Conservation (phyloP, 805 yeast genomes). For the Saccharomycopsis sp. region DNA sequence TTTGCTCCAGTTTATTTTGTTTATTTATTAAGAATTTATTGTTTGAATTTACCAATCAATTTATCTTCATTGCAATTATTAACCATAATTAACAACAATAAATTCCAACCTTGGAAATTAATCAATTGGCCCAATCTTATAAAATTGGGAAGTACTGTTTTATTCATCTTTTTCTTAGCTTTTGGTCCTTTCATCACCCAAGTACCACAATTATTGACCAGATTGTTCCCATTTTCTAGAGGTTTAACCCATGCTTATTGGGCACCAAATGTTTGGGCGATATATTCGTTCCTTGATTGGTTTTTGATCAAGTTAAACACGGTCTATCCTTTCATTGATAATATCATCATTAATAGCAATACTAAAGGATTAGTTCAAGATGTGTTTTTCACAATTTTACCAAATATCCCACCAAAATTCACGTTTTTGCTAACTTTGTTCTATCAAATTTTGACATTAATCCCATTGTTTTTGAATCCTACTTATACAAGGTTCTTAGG, state of each 20-base stretch:
- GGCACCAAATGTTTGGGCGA: conserved; percentile 98
- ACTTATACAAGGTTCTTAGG: conserved; percentile 73
- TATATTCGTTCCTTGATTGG: conserved; percentile 78
- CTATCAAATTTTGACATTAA: conserved; percentile 67
- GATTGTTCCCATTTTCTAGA: conserved; percentile 88
- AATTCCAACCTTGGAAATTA: conserved; percentile 18
- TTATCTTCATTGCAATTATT: background rate
- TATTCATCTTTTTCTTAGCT: conserved; percentile 52
- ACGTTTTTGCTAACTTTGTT: conserved; percentile 78
- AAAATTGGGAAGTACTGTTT: conserved; percentile 54
- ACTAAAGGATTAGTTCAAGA: conserved; percentile 84
- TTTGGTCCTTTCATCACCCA: conserved; percentile 71
- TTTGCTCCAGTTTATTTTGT: conserved; percentile 91
- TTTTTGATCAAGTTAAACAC: conserved; percentile 33
- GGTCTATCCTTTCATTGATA: conserved; percentile 35
- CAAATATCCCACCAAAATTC: conserved; percentile 64
- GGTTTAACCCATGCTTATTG: conserved; percentile 97
- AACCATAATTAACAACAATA: conserved; percentile 23
- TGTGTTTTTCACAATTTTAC: conserved; percentile 69
- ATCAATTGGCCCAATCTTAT: conserved; percentile 47
- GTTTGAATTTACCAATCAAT: conserved; percentile 30
- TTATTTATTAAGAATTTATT: conserved; percentile 66
- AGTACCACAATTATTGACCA: conserved; percentile 48
- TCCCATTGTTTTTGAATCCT: conserved; percentile 65
- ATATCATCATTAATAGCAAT: conserved; percentile 23